Evolutionary conservation across 257 asterid species (phyloP), one percentile per base, ranked within the genome.

Genomic region (Rauvolfia tetraphylla): DNA sequence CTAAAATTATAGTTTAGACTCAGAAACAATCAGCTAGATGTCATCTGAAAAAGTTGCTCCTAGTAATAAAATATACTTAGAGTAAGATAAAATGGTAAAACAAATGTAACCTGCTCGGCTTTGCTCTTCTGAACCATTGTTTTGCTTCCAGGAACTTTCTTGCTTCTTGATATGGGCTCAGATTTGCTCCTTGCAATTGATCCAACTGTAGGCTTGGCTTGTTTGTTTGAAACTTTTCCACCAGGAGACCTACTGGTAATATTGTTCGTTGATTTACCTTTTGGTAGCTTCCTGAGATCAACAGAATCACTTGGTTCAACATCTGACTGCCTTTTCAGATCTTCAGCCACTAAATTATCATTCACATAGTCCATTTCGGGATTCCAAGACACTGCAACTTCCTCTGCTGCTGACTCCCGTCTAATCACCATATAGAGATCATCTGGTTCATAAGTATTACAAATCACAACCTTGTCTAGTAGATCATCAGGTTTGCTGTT

Each of bases 371-470:
- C 91, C 86, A 86, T 84, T 77, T 83, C 90, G 9, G 87, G 86
- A 68, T 75, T 67, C 84, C 89, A 84, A 54, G 90, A 76, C 31
- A 86, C 73, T 58, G 71, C 59, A 75, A 80, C 82, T 76, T 85
- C 84, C 71, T 85, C 88, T 76, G 81, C 25, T 7, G 81, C 83
- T 18, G 90, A 85, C 76, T 83, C 81, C n/a, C 86, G 84, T 56
- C 89, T 90, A 23, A 82, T 82, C 73, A 92, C 87, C 95, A 92
- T 84, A 75, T 81, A 89, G 49, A 92, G 88, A 77, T 92, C 97
- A 76, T 92, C 96, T 29, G 96, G 96, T 74, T 90, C 97, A 48
- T 71, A 73, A 68, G 23, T 74, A 72, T 80, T 79, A 72, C 83
- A 31, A 39, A 81, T 54, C 66, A 51, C 84, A 25, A 61, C 78